A percentile compares a stretch with the other conserved stretches of the same genome.
Conservation (phyloP, 176 grass and related monocot genomes). For the Hsuehochloa calcarea region DNA sequence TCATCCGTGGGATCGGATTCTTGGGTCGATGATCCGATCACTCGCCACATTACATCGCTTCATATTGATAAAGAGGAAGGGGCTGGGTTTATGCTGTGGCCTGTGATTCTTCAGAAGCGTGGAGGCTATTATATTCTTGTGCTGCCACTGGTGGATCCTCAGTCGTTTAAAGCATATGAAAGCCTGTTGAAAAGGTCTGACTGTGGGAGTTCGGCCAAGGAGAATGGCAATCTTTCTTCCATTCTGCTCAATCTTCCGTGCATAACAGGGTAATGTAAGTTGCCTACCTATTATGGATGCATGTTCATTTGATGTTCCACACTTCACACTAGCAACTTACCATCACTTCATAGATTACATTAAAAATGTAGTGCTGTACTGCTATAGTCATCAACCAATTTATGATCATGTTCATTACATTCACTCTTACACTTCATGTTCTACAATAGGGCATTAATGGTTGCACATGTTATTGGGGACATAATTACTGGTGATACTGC, state of each 20-base stretch:
- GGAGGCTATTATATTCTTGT: conserved; percentile 75
- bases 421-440: conserved; percentile 9
- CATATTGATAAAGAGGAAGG: conserved; percentile 44
- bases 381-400: not conserved
- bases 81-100: conserved; percentile 68
- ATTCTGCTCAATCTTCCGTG: conserved; percentile 90
- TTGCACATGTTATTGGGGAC: conserved; percentile 78
- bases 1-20: conserved; percentile 74
- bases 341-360: not conserved
- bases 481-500: conserved; percentile 73
- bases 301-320: conserved; percentile 8
- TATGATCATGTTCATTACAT: not conserved
- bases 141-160: conserved; percentile 71
- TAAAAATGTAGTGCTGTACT: not conserved
- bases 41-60: conserved; percentile 73
- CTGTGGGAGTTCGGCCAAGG: conserved; percentile 72
- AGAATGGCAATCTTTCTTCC: conserved; percentile 68
- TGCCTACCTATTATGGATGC: conserved; percentile 22
- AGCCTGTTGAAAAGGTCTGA: conserved; percentile 58
- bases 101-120: conserved; percentile 69
- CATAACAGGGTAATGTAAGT: conserved; percentile 99
- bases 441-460: conserved; percentile 78
- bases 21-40: conserved; percentile 89
- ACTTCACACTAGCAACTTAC: not conserved
- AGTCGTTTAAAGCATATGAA: conserved; percentile 58